Evolutionary conservation across 345 rosid genomes (phyloP).

Genomic region (Abelmoschus esculentus): DNA sequence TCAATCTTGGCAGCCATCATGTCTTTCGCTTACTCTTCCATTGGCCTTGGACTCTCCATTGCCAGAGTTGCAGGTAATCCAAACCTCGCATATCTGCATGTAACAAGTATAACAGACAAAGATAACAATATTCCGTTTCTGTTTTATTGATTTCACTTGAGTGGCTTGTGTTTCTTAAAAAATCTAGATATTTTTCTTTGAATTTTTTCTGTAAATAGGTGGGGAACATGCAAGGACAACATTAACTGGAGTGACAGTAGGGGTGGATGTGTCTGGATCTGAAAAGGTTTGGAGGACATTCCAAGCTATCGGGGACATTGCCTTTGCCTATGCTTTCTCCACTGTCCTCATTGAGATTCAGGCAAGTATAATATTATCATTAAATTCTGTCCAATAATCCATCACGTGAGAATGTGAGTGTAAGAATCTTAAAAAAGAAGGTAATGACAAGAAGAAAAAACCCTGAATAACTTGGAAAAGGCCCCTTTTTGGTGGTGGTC

Average conservation of each 20-base stretch:
- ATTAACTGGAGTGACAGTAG: slow-evolving; percentile 48
- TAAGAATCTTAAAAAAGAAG: too few relatives aligned
- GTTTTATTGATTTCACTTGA: neutral
- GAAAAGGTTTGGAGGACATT: slow-evolving; percentile 78
- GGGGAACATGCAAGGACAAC: slow-evolving; percentile 33
- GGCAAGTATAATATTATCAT: slow-evolving; percentile 25
- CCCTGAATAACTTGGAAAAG: too few relatives aligned
- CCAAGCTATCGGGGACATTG: slow-evolving; percentile 75
- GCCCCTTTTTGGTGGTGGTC: too few relatives aligned
- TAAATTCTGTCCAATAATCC: too few relatives aligned
- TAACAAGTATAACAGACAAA: neutral
- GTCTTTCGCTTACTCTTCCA: slow-evolving; percentile 73
- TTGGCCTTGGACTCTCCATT: slow-evolving; percentile 72
- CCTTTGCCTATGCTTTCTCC: slow-evolving; percentile 80
- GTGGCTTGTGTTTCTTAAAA: too few relatives aligned
- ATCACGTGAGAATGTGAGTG: too few relatives aligned
- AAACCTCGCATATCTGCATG: too few relatives aligned
- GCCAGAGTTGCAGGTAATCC: slow-evolving; percentile 45
- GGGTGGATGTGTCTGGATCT: slow-evolving; percentile 55
- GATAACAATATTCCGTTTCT: neutral
- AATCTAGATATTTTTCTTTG: too few relatives aligned
- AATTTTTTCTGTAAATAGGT: neutral
- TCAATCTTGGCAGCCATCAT: slow-evolving; percentile 73
- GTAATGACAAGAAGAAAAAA: too few relatives aligned
- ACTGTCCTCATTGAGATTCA: slow-evolving; percentile 77